A percentile compares a stretch with the other conserved stretches of the same genome.
phyloP scores from a whole-genome alignment of 495 filamentous ascomycete species.

The Aspergillus campestris region DNA sequence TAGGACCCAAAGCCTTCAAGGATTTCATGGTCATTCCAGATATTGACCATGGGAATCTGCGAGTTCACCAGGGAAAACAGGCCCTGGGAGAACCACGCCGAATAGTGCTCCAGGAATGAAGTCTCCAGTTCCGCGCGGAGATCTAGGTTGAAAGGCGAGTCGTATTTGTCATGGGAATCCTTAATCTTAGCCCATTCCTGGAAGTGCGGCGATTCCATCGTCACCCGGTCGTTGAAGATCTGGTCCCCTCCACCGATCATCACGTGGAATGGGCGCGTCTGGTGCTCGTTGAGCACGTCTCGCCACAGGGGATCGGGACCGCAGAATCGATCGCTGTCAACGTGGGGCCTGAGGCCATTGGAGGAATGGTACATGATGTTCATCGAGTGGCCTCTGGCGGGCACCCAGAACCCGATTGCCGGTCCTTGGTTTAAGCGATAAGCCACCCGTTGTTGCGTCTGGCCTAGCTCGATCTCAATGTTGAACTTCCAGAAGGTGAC shows the following conservation, averaged over 20 bases:
- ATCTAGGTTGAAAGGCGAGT: slow-evolving; percentile 58
- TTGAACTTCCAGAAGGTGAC: slow-evolving; percentile 97
- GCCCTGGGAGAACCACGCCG: slow-evolving; percentile 90
- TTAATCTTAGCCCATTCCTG: slow-evolving; percentile 75
- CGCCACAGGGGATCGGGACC: slow-evolving; percentile 96
- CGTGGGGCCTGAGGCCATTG: slow-evolving; percentile 85
- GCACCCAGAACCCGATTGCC: slow-evolving; percentile 90
- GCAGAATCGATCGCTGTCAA: slow-evolving; percentile 67
- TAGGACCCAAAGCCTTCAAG: slow-evolving; percentile 97
- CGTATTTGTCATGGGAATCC: slow-evolving; percentile 70
- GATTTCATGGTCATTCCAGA: slow-evolving; percentile 97
- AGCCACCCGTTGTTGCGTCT: slow-evolving; percentile 73
- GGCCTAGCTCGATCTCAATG: slow-evolving; percentile 76
- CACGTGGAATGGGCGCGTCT: slow-evolving; percentile 89
- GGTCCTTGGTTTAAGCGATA: slow-evolving; percentile 94
- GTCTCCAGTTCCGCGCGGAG: slow-evolving; percentile 79
- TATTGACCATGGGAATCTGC: slow-evolving; percentile 97
- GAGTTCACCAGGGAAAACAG: slow-evolving; percentile 85
- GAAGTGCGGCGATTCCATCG: slow-evolving; percentile 65
- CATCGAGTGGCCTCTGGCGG: slow-evolving; percentile 77
- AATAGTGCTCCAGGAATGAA: slow-evolving; percentile 82
- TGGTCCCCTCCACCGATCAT: slow-evolving; percentile 98
- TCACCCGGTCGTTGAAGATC: slow-evolving; percentile 84
- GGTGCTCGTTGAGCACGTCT: slow-evolving; percentile 88
- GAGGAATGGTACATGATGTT: slow-evolving; percentile 98